Evolutionary conservation across 495 filamentous ascomycete genomes (phyloP), one percentile per base, ranked within the genome.

Genomic region (Aspergillus biplanus): DNA sequence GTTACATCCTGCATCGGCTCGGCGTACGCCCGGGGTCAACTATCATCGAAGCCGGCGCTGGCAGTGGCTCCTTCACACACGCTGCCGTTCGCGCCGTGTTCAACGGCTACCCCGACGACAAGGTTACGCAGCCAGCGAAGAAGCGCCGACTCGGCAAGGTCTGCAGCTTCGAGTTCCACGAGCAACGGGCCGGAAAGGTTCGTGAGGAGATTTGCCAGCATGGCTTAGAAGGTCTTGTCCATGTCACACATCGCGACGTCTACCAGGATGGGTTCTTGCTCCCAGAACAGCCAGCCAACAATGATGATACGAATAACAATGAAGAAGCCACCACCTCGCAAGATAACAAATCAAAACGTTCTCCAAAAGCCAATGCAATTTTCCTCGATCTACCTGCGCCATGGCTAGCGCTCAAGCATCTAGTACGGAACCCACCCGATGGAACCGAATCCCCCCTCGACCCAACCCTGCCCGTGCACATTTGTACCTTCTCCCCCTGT

Each of bases 401-500:
- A 0, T 97, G 93, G 87, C 85, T 94, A 9, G 95, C 94, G 7
- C 80, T 99, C 47, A 90, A 87, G 57, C 92, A 97, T 62, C 83
- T 99, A 18, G 87, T 89, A 3, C 88, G 94, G 33, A 77, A 78
- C 33, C 77, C 76, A 7, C 76, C 79, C 4, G 61, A 70, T 12
- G 76, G 73, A 2, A 42, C 57, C 0, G 67, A 72, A 52, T 91
- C 91, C 0, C 87, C 92, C 0, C 82, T 99, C 5, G 86, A 92
- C 63, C 86, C 90, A 0, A 79, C 79, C 6, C 76, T 82, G 33
- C 77, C 91, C 3, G 84, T 86, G 18, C 83, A 92, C 63, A 78
- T 99, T 63, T 99, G 95, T 76, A 94, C 93, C 3, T 99, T 99
- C 79, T 93, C 89, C 7, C 95, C 95, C 0, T 99, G 95, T 73